Base-by-base conservation (phyloP, 345 rosid genomes). In the Punica granatum region DNA sequence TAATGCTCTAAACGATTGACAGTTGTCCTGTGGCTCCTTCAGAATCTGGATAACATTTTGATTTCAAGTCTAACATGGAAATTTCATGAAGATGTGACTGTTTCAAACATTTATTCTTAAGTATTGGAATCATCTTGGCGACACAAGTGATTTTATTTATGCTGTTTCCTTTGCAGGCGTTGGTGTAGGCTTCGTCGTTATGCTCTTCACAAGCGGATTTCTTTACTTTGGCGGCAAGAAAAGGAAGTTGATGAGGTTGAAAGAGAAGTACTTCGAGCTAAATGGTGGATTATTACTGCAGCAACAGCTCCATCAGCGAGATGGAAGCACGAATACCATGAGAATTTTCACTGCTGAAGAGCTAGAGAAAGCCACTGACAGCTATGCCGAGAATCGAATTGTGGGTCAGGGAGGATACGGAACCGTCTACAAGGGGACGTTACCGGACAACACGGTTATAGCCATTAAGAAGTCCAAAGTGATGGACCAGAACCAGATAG, bases 401-500 rank as follows among this genome's bases (percentile, higher is more conserved):
- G 63, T 80, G 19, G 84, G 83, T 8, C 68, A 43, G 3, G 81
- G 84, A 12, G 84, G 84, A 6, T 76, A 75, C n/a, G 80, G 82
- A 0, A 81, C 79, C 2, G 83, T 81, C 3, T 84, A 77, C 74
- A 75, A 78, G 63, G 86, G 84, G 54, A 63, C 73, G 59, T 62
- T 78, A 39, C 26, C 67, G 8, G 85, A 81, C 49, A 74, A 69
- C 25, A 54, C 28, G 54, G n/a, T 72, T 0, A 74, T 84, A 0
- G 88, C 88, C 2, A 78, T 82, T 25, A 84, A 84, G 69, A 84
- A 72, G 31, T 82, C 86, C 9, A 75, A 32, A 46, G 64, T 74
- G 0, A 54, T 79, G 32, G 80, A 85, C n/a, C 72, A 59, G 31
- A 75, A 67, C 19, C 79, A 82, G 42, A 67, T 73, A 1, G 86